Conservation (phyloP, 768 basidiomycete genomes). For the Kwoniella sp. region DNA sequence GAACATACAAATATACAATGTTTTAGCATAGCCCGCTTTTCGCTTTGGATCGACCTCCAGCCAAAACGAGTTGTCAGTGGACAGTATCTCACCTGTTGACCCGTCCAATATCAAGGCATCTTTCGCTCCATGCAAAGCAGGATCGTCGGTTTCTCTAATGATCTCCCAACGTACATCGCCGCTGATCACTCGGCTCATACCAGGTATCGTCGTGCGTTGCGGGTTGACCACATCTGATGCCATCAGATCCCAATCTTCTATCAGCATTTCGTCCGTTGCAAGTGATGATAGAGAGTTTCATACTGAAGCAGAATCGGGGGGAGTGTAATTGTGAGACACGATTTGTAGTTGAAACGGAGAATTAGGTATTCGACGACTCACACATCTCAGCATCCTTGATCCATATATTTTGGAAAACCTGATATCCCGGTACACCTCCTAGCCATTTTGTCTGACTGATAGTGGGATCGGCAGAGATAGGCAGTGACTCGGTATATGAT, state of each 20-base stretch:
- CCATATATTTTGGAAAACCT: slow-evolving; percentile 25
- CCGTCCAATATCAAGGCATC: slow-evolving; percentile 13
- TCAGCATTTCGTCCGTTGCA: not conserved
- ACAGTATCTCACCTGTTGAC: slow-evolving; percentile 15
- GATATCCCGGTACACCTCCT: slow-evolving; percentile 22
- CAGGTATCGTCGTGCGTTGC: slow-evolving; percentile 11
- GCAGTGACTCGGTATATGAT: not conserved
- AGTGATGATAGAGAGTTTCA: no score
- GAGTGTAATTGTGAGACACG: no score
- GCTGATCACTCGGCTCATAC: slow-evolving; percentile 16
- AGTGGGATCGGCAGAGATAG: slow-evolving; percentile 12
- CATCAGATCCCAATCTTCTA: no score
- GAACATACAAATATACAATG: no score
- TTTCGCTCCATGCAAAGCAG: not conserved
- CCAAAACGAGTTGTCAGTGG: no score
- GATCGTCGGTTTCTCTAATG: slow-evolving; percentile 4
- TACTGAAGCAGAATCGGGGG: no score
- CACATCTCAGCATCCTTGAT: slow-evolving; percentile 11
- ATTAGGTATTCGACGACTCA: not conserved
- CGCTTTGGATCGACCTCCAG: no score
- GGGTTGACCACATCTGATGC: slow-evolving; percentile 7
- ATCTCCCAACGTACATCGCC: slow-evolving; percentile 14
- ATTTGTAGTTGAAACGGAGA: not conserved
- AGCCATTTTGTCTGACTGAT: slow-evolving; percentile 14
- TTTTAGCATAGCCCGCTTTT: no score